Base-by-base conservation (phyloP, 2,329 filamentous ascomycete species). In the Apiospora pterosperma region DNA sequence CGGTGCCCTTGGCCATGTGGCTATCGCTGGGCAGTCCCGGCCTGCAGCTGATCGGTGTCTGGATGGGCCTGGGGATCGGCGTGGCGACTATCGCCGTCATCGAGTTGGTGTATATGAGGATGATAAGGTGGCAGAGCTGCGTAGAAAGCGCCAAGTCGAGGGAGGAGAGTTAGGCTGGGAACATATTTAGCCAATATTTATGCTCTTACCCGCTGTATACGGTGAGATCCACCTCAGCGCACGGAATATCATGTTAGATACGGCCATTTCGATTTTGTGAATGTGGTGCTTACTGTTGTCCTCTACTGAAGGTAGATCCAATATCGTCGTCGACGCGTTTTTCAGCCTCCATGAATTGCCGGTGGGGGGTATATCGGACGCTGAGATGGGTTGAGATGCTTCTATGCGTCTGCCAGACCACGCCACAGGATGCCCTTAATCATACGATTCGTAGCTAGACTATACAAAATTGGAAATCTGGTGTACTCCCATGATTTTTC, bases 1-100 rank as follows among this genome's bases (percentile, higher is more conserved):
- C 77, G 1, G 76, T 80, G 6, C 78, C 78, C 0, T 38, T 78
- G 16, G 31, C 76, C 78, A 1, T 72, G 79, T 7, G 80, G 77
- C 77, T 72, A 78, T 7, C 79, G 77, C 77, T 69, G 79, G 12
- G 77, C 28, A 5, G 78, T 64, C 63, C 79, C 3, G 77, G 77
- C 1, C 66, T 76, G 62, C 72, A 69, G 39, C 67, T 81, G 16
- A 68, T 76, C 52, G 77, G 77, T 4, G 66, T 75, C 3, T 78
- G 77, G 77, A 70, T 76, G 6, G 77, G 77, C 0, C 69, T 78
- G 19, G 76, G 74, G 3, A 59, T 69, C 28, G 76, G 77, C 28
- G 48, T 55, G 21, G 75, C 77, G 69, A 69, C 74, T 3, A 61
- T 76, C 1, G 73, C 73, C 41, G 21, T 67, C 4, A 66, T 75